These are phyloP conservation scores for Pestalotiopsis sp. DNA, from an alignment of 2,329 filamentous ascomycete genomes.

Conservation along the genomic window DNA sequence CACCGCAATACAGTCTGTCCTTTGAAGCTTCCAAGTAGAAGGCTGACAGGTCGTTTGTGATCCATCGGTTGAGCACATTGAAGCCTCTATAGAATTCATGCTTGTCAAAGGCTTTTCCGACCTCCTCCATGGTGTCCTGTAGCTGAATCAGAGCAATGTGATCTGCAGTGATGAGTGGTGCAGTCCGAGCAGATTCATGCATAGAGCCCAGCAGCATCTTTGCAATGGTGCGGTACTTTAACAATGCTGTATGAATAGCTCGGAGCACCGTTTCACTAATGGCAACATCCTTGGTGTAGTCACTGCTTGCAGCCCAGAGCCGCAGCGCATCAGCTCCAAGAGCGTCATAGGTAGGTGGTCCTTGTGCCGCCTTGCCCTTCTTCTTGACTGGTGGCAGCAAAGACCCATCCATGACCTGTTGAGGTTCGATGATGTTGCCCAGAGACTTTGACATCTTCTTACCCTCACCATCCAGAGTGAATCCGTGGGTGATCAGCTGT, in stretches of 20 bases:
- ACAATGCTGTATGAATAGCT: slow-evolving; percentile 73
- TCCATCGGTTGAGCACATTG: slow-evolving; percentile 76
- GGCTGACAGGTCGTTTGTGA: slow-evolving; percentile 81
- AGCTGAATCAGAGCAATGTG: slow-evolving; percentile 80
- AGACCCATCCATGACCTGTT: slow-evolving; percentile 83
- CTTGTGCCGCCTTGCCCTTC: slow-evolving; percentile 54
- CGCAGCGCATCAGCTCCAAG: slow-evolving; percentile 87
- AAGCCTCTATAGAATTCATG: slow-evolving; percentile 85
- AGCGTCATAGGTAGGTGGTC: slow-evolving; percentile 58
- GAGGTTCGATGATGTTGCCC: slow-evolving; percentile 82
- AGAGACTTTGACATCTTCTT: slow-evolving; percentile 99
- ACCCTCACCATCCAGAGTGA: slow-evolving; percentile 85
- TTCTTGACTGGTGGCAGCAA: slow-evolving; percentile 71
- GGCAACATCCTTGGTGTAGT: slow-evolving; percentile 86
- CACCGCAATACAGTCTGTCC: slow-evolving; percentile 86
- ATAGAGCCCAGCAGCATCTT: slow-evolving; percentile 87
- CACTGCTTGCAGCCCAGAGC: slow-evolving; percentile 88
- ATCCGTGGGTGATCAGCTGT: slow-evolving; percentile 92
- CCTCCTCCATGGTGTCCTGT: slow-evolving; percentile 63
- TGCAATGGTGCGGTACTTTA: slow-evolving; percentile 87
- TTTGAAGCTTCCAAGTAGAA: slow-evolving; percentile 95
- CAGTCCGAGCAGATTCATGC: slow-evolving; percentile 52
- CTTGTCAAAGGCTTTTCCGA: slow-evolving; percentile 65
- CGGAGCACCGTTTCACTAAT: slow-evolving; percentile 79
- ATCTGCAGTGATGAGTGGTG: slow-evolving; percentile 64